Evolutionary conservation across 495 filamentous ascomycete genomes (phyloP).

Genomic region (Paragyromitra xinjiangensis): DNA sequence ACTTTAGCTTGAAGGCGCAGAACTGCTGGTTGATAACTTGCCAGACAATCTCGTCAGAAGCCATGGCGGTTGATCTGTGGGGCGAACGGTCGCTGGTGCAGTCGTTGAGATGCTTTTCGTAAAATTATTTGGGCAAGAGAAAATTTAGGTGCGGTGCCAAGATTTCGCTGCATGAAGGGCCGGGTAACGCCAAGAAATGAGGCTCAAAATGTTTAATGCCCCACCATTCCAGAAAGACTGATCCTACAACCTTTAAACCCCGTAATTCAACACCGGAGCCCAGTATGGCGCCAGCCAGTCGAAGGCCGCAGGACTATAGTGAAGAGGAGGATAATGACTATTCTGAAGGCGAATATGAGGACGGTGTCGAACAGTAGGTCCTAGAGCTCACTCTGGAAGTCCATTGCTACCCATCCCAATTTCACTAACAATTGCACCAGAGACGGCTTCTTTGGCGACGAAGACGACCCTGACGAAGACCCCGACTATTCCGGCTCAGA

Average conservation of each 20-base stretch:
- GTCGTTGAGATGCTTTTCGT: conserved; percentile 12
- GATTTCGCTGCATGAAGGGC: conserved; percentile 37
- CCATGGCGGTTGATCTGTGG: conserved; percentile 61
- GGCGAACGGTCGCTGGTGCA: conserved; percentile 14
- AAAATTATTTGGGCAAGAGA: conserved; percentile 28
- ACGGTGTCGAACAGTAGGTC: conserved; percentile 37
- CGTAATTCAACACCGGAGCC: not conserved
- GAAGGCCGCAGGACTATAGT: conserved; percentile 17
- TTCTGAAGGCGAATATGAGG: conserved; percentile 34
- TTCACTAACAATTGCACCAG: conserved; percentile 51
- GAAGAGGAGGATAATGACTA: conserved; percentile 31
- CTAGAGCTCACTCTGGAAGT: not conserved
- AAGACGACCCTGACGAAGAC: conserved; percentile 65
- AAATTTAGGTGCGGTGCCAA: conserved; percentile 41
- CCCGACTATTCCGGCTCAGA: conserved; percentile 66
- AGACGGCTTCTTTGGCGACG: conserved; percentile 92
- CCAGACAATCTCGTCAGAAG: conserved; percentile 98
- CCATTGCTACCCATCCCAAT: not conserved
- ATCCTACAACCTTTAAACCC: not conserved
- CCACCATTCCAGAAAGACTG: not conserved
- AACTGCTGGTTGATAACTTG: conserved; percentile 95
- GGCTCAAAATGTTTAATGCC: conserved; percentile 42
- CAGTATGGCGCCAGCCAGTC: conserved; percentile 27
- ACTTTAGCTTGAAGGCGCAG: conserved; percentile 97
- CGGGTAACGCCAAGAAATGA: conserved; percentile 36